These are phyloP conservation scores for Rhipidocladum racemiflorum DNA, from an alignment of 176 grass and related monocot genomes.

Conservation along the genomic window DNA sequence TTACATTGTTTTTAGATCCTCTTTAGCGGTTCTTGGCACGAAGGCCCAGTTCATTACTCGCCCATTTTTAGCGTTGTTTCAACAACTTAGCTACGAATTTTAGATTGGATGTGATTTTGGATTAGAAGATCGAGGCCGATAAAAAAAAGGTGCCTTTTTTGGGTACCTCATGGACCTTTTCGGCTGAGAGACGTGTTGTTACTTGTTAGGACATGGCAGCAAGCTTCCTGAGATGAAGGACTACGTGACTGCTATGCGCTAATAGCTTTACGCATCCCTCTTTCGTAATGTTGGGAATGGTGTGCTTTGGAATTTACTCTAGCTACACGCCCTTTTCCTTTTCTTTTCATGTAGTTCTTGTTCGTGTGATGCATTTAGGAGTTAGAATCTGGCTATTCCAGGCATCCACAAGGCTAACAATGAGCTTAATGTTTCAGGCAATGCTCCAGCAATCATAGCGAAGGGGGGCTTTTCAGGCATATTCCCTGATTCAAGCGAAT, in stretches of 20 bases:
- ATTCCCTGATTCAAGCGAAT: constrained; percentile 72
- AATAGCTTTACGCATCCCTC: neutral
- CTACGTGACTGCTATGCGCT: neutral
- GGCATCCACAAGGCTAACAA: constrained; percentile 1
- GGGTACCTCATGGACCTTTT: neutral
- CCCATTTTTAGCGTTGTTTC: neutral
- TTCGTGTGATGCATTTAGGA: neutral
- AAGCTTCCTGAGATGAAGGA: constrained; percentile 7
- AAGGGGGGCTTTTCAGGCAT: constrained; percentile 84
- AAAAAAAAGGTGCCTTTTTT: neutral
- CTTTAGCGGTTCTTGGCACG: neutral
- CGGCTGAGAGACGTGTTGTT: neutral
- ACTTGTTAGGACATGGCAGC: neutral
- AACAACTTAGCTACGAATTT: neutral
- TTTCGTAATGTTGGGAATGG: neutral
- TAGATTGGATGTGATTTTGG: neutral
- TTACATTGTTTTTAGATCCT: neutral
- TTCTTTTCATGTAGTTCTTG: neutral
- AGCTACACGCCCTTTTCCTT: neutral
- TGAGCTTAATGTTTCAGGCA: constrained; percentile 39
- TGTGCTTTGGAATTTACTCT: neutral
- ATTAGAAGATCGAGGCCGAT: neutral
- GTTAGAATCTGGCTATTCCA: neutral
- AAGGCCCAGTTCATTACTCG: neutral
- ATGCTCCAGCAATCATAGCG: constrained; percentile 62